Conservation (phyloP, 768 basidiomycete genomes). For the Lactarius trivialis region DNA sequence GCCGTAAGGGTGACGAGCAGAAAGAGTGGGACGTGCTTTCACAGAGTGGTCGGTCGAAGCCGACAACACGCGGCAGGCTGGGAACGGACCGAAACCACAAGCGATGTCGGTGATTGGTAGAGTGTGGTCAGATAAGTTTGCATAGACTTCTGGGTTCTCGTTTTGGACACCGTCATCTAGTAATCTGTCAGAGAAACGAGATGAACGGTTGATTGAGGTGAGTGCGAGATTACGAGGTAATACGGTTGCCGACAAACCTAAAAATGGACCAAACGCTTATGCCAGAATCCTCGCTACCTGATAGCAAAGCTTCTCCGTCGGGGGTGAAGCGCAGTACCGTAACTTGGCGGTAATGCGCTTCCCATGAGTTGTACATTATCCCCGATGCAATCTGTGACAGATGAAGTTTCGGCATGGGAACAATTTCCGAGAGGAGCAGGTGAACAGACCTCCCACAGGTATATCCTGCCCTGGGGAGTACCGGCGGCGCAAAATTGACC, state of each 20-base stretch:
- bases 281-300: slow-evolving; percentile 87
- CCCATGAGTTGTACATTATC: slow-evolving; percentile 86
- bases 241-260: slow-evolving; percentile 46
- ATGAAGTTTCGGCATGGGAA: slow-evolving; percentile 1
- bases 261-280: slow-evolving; percentile 86
- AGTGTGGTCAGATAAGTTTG: slow-evolving; percentile 84
- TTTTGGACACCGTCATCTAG: slow-evolving; percentile 69
- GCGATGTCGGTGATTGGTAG: slow-evolving; percentile 78
- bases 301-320: slow-evolving; percentile 74
- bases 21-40: slow-evolving; percentile 49
- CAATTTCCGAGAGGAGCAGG: not conserved
- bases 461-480: slow-evolving; percentile 81
- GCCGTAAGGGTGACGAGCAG: not conserved
- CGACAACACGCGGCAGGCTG: slow-evolving; percentile 69
- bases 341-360: slow-evolving; percentile 91
- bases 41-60: slow-evolving; percentile 85
- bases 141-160: slow-evolving; percentile 70
- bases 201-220: too few species aligned
- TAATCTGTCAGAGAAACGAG: slow-evolving; percentile 42
- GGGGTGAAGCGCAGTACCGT: slow-evolving; percentile 76
- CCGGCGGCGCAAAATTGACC: slow-evolving; percentile 85
- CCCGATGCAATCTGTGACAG: slow-evolving; percentile 75
- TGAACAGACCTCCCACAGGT: slow-evolving; percentile 86
- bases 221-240: slow-evolving; percentile 6
- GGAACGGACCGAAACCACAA: slow-evolving; percentile 76